Evolutionary conservation across 2,329 filamentous ascomycete genomes (phyloP), one percentile per base, ranked within the genome.

Genomic region (Neopestalotiopsis sp.): DNA sequence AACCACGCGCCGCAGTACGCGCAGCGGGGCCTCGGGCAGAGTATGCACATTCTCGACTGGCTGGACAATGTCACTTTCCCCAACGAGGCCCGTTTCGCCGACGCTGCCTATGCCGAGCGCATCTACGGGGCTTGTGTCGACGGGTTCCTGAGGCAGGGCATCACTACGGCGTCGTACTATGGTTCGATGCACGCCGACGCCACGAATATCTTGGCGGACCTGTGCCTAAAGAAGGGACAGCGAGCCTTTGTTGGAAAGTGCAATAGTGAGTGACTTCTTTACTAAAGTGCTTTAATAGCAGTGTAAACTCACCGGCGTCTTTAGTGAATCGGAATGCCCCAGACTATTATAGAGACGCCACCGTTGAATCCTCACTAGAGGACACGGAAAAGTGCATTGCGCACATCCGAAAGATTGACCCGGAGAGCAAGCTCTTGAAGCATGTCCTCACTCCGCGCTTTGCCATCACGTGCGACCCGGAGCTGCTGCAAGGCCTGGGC

Each of bases 1-100:
- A 91, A 90, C 70, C 90, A 92, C 74, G 90, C 90, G 0, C 90
- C 90, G 53, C 85, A 88, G 72, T 87, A 83, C 82, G 78, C 83
- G n/a, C 81, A 82, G 76, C 78, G 82, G 53, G 81, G 84, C 32
- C 76, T 85, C 5, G 81, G 82, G 12, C 81, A 84, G 70, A 79
- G 84, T 24, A 77, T 84, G 73, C 81, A 86, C 69, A 84, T 87
- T 70, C 79, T 70, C 9, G 67, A 67, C 74, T 92, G 90, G 90
- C 82, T 92, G 1, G 82, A 88, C 42, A 77, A 86, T n/a, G 82
- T 90, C 32, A 92, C 90, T 0, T 92, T 91, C 72, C 88, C 87
- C 1, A 85, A 88, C 71, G 90, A 92, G 76, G 86, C 89, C 4
- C 86, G 85, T 10, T 92, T 91, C 74, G 73, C 77, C 1, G 87